A percentile compares a stretch with the other conserved stretches of the same genome.
These are phyloP conservation scores for Leccinum subgranulosum DNA, from an alignment of 768 basidiomycete genomes.

Conservation along the genomic window DNA sequence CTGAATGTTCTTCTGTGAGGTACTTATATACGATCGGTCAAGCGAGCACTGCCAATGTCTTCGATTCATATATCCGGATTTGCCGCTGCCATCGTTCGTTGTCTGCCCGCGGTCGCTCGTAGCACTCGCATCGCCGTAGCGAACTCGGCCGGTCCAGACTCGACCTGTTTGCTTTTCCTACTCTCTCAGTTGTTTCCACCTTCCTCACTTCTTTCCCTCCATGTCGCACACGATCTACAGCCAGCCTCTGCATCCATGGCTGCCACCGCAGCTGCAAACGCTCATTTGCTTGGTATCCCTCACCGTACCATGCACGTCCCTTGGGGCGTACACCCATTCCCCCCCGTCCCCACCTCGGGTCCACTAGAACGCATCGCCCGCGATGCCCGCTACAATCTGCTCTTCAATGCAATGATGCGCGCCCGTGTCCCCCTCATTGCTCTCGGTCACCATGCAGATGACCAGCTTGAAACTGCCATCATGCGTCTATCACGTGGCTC, in stretches of 20 bases:
- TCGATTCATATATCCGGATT: slow-evolving; percentile 53
- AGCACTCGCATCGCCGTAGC: slow-evolving; percentile 47
- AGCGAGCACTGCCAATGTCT: not conserved
- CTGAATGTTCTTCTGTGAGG: not conserved
- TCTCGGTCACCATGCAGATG: slow-evolving; percentile 77
- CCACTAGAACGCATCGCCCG: slow-evolving; percentile 59
- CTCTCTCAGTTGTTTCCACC: slow-evolving; percentile 40
- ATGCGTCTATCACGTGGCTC: slow-evolving; percentile 65
- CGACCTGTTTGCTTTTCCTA: slow-evolving; percentile 73
- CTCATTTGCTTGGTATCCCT: slow-evolving; percentile 40
- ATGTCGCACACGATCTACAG: slow-evolving; percentile 73
- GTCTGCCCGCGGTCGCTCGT: slow-evolving; percentile 1
- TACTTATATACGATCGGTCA: not conserved
- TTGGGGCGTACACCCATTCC: slow-evolving; percentile 57
- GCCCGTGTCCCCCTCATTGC: slow-evolving; percentile 45
- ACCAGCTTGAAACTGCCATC: slow-evolving; percentile 79
- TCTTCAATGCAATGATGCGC: slow-evolving; percentile 47
- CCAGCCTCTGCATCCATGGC: slow-evolving; percentile 55
- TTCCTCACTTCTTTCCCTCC: slow-evolving; percentile 50
- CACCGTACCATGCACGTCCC: slow-evolving; percentile 48
- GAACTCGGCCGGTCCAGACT: slow-evolving; percentile 82
- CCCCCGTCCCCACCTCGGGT: slow-evolving; percentile 40
- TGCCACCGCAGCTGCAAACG: slow-evolving; percentile 39
- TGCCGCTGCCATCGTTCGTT: slow-evolving; percentile 35
- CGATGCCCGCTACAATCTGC: slow-evolving; percentile 49